Evolutionary conservation across 169 alveolate species (phyloP), one percentile per base, ranked within the genome.

Genomic region (Plasmodium billcollinsi): DNA sequence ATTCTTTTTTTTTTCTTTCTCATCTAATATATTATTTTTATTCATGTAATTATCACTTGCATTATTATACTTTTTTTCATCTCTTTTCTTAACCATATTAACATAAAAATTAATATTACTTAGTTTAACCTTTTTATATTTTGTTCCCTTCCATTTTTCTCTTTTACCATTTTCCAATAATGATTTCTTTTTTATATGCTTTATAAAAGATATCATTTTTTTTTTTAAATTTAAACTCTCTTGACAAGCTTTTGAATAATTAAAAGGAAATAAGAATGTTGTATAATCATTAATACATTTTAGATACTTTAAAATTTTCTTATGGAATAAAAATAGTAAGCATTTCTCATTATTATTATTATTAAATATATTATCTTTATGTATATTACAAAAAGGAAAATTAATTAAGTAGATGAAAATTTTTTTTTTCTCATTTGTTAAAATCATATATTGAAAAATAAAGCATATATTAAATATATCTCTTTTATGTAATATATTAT

Each of bases 281-380:
- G 89, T 65, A 71, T 78, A 78, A 78, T 78, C 89, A 66, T 21
- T 78, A 29, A 78, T 56, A 78, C 29, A n/a, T 49, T 61, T 78
- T 39, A 78, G 21, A 11, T 54, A 65, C 12, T 78, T 65, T 66
- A 78, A 20, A 78, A 78, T 78, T 59, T 20, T 78, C n/a, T 78
- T 78, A 66, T 78, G 50, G 45, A 78, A 78, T 71, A 78, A 78
- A 78, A 78, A 78, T 43, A 78, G 69, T n/a, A 78, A 39, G 5
- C 72, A 18, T 43, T 78, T 78, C 24, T 78, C 89, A 45, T 33
- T 78, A 78, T 78, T 78, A 18, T 7, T 67, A 45, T 78, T 78
- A 58, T 78, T 14, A 70, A 78, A 78, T 26, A 78, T 78, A 24
- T 47, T 66, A 66, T 65, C 29, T 33, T 50, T 78, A 45, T 78